Evolutionary conservation across 768 basidiomycete species (phyloP), one percentile per base, ranked within the genome.

Genomic region (Obba rivulosa): DNA sequence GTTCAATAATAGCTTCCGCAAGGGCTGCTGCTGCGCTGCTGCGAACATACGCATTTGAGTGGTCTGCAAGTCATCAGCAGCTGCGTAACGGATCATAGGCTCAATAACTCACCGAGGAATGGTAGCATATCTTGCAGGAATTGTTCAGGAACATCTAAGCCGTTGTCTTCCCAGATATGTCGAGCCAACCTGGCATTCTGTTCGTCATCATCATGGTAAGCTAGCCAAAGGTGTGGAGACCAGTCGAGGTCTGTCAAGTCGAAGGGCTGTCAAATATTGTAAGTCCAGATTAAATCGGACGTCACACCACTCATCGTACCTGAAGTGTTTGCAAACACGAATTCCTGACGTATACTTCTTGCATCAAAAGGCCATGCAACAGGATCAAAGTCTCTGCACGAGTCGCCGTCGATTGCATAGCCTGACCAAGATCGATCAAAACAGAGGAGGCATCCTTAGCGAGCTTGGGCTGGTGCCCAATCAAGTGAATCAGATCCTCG

Each of bases 231-330:
- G 61, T 89, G 83, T 0, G 87, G 80, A 2, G 87, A 89, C 87
- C 93, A 99, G 52, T 96, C 93, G 34, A 92, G 63, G 41, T 98
- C 95, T 0, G 94, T 97, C 41, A 98, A 65, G 66, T 98, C 96
- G 55, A 98, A 86, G 0, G 93, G 87, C 91, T 97, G 51, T 1
- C 17, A 14, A 28, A 25, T n/a, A 5, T 14, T 11, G 36, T 9
- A 39, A 35, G 16, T 7, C 8, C 34, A 31, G 0, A 10, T 36
- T 42, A 21, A 48, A 41, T 18, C n/a, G 11, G 14, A n/a, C 21
- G 17, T 10, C 51, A 2, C 7, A 18, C 44, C 51, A 17, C 22
- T 42, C 70, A 4, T 17, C 43, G 21, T 41, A 92, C 93, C 77
- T 93, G 91, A 2, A 98, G 71, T 1, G 93, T 77, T 58, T 94